Evolutionary conservation across 371 early-diverging fungal species (phyloP).

Genomic region (Mucor indicus): DNA sequence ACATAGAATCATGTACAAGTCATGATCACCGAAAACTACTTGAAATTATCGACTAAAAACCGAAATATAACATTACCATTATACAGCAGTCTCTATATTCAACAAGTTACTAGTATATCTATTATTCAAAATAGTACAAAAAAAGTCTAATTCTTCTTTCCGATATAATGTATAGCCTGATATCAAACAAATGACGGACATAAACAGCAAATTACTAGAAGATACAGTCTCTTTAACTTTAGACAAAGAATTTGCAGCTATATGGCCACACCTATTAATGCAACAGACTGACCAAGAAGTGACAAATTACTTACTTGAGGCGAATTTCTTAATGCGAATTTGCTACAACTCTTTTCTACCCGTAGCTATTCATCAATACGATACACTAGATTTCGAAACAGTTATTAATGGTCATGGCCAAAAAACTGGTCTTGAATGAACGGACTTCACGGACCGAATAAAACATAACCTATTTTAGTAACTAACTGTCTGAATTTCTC

Average conservation of each 20-base stretch:
- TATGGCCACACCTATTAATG: constrained; percentile 16
- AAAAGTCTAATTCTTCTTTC: background rate
- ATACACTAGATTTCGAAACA: constrained; percentile 18
- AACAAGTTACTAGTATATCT: constrained; percentile 1
- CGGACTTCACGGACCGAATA: constrained; percentile 19
- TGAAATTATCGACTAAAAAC: constrained; percentile 1
- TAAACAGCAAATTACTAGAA: background rate
- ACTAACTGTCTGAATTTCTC: too few relatives aligned
- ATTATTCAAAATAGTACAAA: background rate
- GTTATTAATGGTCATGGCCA: constrained; percentile 20
- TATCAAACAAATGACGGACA: constrained; percentile 8
- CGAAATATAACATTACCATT: constrained; percentile 9
- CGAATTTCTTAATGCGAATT: constrained; percentile 4
- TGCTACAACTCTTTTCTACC: too few relatives aligned
- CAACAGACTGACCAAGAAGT: constrained; percentile 12
- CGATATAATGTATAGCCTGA: constrained; percentile 1
- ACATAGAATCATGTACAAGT: constrained; percentile 10
- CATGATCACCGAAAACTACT: background rate
- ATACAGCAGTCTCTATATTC: background rate
- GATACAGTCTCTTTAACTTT: constrained; percentile 6
- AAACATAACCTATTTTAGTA: too few relatives aligned
- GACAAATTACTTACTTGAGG: background rate
- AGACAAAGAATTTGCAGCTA: constrained; percentile 5
- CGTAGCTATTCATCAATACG: too few relatives aligned
- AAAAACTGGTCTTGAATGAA: constrained; percentile 21